Evolutionary conservation across 1,139 yeast species (phyloP), one percentile per base, ranked within the genome.

Genomic region (Candida pseudoviswanathii): DNA sequence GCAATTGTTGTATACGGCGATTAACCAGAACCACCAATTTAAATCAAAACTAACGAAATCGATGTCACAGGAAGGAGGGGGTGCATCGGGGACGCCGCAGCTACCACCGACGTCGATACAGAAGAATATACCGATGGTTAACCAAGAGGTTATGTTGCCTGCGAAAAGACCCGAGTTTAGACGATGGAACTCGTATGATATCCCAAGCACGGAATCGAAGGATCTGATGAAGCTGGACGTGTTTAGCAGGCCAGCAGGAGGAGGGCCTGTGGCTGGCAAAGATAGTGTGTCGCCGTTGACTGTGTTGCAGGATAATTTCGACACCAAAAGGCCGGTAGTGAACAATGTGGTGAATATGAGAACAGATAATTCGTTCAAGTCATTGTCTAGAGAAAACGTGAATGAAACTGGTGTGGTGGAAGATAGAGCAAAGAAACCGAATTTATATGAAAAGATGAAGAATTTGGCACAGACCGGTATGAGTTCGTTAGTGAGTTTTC

Each of bases 201-300:
- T 51, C 24, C 44, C 48, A 4, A 43, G 40, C 9, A 25, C 48
- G 26, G 16, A 45, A 11, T 34, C 34, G 41, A 39, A 22, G 24
- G 29, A 22, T 38, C 36, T 16, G 16, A 16, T 31, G 25, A 24
- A 11, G 32, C 26, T 43, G 39, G 30, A 26, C 24, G 34, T n/a
- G 6, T 25, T 36, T 10, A 44, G 29, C 10, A 27, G 11, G 5
- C 33, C 21, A 27, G 16, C 16, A 16, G 16, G 16, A 16, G 16
- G 16, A 16, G 16, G 16, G 16, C 27, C 31, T 30, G 27, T 34
- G 10, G 36, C 11, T 8, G 22, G 22, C 5, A 42, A 37, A 24
- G 44, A 49, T 31, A 63, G 67, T 44, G 49, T 67, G 1, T 66
- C 71, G 2, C 73, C 75, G 2, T 55, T 69, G 37, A 67, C 70